A percentile compares a stretch with the other conserved stretches of the same genome.
phyloP scores from a whole-genome alignment of 371 early-diverging fungal species.

The Umbelopsis sp. region DNA sequence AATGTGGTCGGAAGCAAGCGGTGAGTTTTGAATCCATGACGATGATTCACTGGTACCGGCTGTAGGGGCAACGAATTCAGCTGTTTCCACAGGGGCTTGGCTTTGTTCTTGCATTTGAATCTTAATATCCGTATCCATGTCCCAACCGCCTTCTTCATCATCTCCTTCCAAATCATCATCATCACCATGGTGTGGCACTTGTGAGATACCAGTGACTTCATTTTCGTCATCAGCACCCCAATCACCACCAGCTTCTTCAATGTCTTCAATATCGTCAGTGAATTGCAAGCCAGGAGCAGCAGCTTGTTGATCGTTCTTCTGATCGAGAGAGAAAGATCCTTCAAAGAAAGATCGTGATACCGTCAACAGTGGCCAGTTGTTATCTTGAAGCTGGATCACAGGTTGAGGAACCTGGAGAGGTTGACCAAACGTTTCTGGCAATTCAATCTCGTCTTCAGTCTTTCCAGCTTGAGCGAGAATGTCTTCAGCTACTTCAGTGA shows the following conservation, averaged over 20 bases:
- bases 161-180: slow-evolving; percentile 48
- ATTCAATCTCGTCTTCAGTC: slow-evolving; percentile 65
- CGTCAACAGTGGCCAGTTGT: slow-evolving; percentile 88
- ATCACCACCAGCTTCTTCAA: slow-evolving; percentile 65
- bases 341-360: slow-evolving; percentile 73
- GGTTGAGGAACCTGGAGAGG: slow-evolving; percentile 71
- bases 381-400: slow-evolving; percentile 66
- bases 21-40: slow-evolving; percentile 83
- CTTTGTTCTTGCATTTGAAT: slow-evolving; percentile 64
- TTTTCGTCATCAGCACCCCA: slow-evolving; percentile 75
- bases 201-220: slow-evolving; percentile 26
- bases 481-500: slow-evolving; percentile 78
- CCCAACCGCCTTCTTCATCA: slow-evolving; percentile 61
- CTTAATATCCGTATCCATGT: slow-evolving; percentile 67
- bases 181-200: slow-evolving; percentile 4
- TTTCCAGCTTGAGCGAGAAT: slow-evolving; percentile 76
- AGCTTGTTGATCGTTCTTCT: slow-evolving; percentile 33
- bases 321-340: slow-evolving; percentile 56
- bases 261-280: slow-evolving; percentile 52
- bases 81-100: slow-evolving; percentile 66
- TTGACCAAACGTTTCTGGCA: slow-evolving; percentile 41
- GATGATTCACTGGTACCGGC: slow-evolving; percentile 73
- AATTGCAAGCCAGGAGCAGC: slow-evolving; percentile 49
- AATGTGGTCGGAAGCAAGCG: slow-evolving; percentile 86
- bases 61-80: slow-evolving; percentile 69